phyloP scores from a whole-genome alignment of 2,329 filamentous ascomycete genomes.

The Drechslerella coelobrocha region DNA sequence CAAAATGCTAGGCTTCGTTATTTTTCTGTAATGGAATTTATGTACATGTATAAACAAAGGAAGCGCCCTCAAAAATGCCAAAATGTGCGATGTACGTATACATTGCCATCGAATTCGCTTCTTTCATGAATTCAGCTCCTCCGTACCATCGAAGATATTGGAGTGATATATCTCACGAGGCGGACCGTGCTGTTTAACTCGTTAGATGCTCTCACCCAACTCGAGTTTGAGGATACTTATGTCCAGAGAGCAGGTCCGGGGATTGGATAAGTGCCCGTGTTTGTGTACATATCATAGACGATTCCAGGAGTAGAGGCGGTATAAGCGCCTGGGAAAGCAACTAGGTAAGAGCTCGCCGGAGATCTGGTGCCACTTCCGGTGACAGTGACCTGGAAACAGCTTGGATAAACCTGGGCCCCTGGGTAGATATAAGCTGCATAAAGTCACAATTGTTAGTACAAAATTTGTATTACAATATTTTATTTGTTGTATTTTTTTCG shows the following conservation, averaged over 20 bases:
- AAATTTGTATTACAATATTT: constrained; percentile 6
- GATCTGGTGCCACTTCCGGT: constrained; percentile 57
- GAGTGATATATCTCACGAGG: too few species aligned
- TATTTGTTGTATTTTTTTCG: constrained; percentile 25
- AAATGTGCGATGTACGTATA: too few species aligned
- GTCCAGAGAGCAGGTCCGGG: constrained; percentile 57
- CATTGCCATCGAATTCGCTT: too few species aligned
- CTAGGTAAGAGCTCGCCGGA: constrained; percentile 56
- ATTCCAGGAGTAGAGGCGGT: constrained; percentile 63
- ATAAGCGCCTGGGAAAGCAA: constrained; percentile 66
- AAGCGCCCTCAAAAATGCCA: too few species aligned
- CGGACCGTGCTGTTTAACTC: not conserved
- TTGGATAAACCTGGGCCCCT: constrained; percentile 67
- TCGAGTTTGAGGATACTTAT: constrained; percentile 22
- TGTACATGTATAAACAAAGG: too few species aligned
- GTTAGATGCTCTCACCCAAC: not conserved
- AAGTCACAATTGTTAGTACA: not conserved
- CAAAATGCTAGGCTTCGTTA: too few species aligned
- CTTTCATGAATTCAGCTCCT: too few species aligned
- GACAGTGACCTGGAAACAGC: constrained; percentile 67
- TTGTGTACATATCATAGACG: constrained; percentile 64
- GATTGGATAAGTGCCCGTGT: constrained; percentile 55
- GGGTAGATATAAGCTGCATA: constrained; percentile 60
- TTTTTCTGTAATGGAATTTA: too few species aligned
- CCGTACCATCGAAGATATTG: too few species aligned